These are phyloP conservation scores for Monilinia laxa DNA, from an alignment of 2,329 filamentous ascomycete genomes.

Conservation along the genomic window DNA sequence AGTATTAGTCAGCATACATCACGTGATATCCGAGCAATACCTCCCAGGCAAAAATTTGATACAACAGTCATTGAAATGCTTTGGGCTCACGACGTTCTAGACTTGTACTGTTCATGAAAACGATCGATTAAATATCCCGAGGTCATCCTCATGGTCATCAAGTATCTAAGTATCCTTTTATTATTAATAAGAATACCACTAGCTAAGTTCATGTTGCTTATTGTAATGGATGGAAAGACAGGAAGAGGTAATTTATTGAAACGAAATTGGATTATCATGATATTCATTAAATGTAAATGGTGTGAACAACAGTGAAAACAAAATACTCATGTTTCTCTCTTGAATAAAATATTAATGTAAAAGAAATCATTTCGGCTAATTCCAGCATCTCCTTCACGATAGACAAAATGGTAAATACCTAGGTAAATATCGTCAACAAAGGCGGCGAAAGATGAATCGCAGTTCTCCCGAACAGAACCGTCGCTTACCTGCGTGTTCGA, in stretches of 20 bases:
- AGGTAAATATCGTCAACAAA: neutral
- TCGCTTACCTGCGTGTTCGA: slow-evolving; percentile 1
- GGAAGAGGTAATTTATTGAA: neutral
- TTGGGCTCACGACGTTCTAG: neutral
- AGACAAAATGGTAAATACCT: too few relatives aligned
- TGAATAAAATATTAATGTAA: slow-evolving; percentile 7
- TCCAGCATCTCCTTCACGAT: neutral
- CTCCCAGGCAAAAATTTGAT: too few relatives aligned
- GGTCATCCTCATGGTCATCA: neutral
- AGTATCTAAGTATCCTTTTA: neutral
- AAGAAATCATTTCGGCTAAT: slow-evolving; percentile 4
- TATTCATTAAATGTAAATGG: slow-evolving; percentile 3
- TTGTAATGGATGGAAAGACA: slow-evolving; percentile 1
- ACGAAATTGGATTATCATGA: slow-evolving; percentile 19
- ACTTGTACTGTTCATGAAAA: neutral
- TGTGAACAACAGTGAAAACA: neutral
- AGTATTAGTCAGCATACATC: neutral
- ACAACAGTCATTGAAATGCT: neutral
- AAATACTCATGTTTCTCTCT: neutral
- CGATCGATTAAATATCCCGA: neutral
- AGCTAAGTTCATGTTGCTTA: slow-evolving; percentile 2
- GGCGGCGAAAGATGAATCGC: neutral
- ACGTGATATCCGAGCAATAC: neutral
- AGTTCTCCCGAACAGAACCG: slow-evolving; percentile 5
- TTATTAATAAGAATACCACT: neutral